Evolutionary conservation across 805 yeast genomes (phyloP).

Genomic region (Ogataea henricii): DNA sequence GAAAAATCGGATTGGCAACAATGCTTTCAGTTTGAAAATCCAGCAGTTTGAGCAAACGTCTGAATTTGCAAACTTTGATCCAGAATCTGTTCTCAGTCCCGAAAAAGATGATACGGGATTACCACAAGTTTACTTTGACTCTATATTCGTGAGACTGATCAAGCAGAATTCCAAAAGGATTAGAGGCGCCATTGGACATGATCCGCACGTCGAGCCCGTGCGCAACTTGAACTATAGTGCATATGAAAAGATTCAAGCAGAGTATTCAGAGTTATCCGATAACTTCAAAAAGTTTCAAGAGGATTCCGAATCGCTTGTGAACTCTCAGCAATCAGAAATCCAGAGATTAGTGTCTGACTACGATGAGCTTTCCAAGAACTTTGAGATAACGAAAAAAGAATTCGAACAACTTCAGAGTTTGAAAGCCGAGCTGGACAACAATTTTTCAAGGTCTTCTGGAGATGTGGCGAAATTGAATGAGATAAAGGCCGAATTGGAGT

Average conservation of each 20-base stretch:
- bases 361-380: constrained; percentile 37
- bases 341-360: constrained; percentile 27
- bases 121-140: constrained; percentile 77
- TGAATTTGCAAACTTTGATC: constrained; percentile 57
- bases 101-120: constrained; percentile 79
- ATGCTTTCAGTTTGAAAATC: constrained; percentile 72
- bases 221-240: constrained; percentile 64
- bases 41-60: constrained; percentile 68
- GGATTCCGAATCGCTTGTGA: constrained; percentile 19
- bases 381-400: constrained; percentile 27
- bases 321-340: constrained; percentile 26
- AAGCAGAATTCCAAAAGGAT: constrained; percentile 71
- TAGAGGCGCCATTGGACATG: constrained; percentile 67
- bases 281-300: constrained; percentile 22
- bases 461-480: constrained; percentile 30
- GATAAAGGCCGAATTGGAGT: constrained; percentile 36
- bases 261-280: constrained; percentile 25
- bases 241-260: constrained; percentile 47
- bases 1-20: constrained; percentile 74
- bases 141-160: constrained; percentile 61
- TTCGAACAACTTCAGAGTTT: constrained; percentile 37
- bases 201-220: constrained; percentile 73
- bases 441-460: constrained; percentile 26
- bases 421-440: constrained; percentile 28
- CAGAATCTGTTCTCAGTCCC: constrained; percentile 49